Evolutionary conservation across 2,329 filamentous ascomycete species (phyloP), one percentile per base, ranked within the genome.

Genomic region (Emericellopsis atlantica): DNA sequence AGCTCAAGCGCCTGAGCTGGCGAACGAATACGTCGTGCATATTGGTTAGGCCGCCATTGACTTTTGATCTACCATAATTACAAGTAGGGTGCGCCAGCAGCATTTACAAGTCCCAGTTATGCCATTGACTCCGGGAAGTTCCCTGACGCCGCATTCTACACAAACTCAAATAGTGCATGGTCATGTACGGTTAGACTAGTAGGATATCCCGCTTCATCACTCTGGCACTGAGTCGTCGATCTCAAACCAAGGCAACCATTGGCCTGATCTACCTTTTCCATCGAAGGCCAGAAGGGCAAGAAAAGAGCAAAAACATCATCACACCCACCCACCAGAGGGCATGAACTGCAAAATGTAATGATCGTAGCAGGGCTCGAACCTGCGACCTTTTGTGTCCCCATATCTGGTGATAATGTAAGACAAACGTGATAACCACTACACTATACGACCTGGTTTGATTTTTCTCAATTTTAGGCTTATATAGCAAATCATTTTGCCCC

Each of bases 301-400:
- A n/a, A 35, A 33, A 37, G 26, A 22, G 6, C 23, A 36, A 6
- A 14, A 40, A 32, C 31, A 45, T 21, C 18, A 21, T 21, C 18
- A n/a, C n/a, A n/a, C n/a, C n/a, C n/a, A n/a, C n/a, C n/a, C n/a
- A n/a, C n/a, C 12, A 29, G 9, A 12, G 3, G 8, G 26, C 6
- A 2, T 3, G 6, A 29, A 29, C 6, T 4, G 14, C 14, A 2
- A 16, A 46, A 41, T 33, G 16, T 44, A 29, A 21, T 61, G 60
- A 59, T 58, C 57, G 59, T 54, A 54, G 58, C 59, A 63, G 61
- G 61, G 58, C 55, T 65, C 60, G 61, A 64, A 64, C 60, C 60
- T 63, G 59, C 57, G 61, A 62, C 57, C 60, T 55, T 59, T 51
- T 58, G 58, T 54, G 60, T 35, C 26, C 26, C 26, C 26, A 29